Percentiles rank a stretch among this genome's conserved stretches.
These are phyloP conservation scores for Phytophthora multivora DNA, from an alignment of 352 stramenopile species.

Conservation along the genomic window DNA sequence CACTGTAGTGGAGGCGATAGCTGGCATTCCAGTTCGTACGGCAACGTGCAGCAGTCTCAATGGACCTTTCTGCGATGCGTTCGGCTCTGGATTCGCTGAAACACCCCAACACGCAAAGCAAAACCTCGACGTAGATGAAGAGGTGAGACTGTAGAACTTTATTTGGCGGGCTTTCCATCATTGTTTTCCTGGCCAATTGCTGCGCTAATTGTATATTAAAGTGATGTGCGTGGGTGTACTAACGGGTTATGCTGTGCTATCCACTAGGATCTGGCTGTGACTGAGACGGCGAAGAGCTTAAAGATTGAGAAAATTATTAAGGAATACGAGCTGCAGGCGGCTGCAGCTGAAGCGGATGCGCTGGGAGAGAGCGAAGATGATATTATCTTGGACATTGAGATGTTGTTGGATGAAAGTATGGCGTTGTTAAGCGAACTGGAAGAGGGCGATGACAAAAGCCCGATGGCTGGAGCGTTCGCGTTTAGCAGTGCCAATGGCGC, in stretches of 20 bases:
- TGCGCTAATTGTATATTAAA: background rate
- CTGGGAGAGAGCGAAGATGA: conserved; percentile 27
- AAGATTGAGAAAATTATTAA: conserved; percentile 72
- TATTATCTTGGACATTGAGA: conserved; percentile 51
- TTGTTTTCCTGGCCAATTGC: background rate
- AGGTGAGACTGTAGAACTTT: conserved; percentile 33
- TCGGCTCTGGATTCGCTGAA: conserved; percentile 32
- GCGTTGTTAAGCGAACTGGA: conserved; percentile 39
- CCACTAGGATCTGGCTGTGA: conserved; percentile 30
- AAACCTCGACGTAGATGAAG: conserved; percentile 49
- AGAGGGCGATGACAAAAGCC: conserved; percentile 41
- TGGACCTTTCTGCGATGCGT: conserved; percentile 58
- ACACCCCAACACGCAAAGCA: conserved; percentile 43
- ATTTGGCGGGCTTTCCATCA: background rate
- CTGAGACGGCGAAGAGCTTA: conserved; percentile 43
- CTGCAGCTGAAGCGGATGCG: conserved; percentile 12
- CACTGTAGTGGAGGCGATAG: conserved; percentile 2
- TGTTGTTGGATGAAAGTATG: conserved; percentile 59
- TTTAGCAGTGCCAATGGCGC: conserved; percentile 62
- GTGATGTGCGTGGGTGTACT: background rate
- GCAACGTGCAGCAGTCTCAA: conserved; percentile 66
- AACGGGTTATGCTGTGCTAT: background rate
- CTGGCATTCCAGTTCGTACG: background rate
- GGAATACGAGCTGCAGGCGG: conserved; percentile 61
- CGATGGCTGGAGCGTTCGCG: conserved; percentile 55